A percentile compares a stretch with the other conserved stretches of the same genome.
phyloP scores from a whole-genome alignment of 306 rosid species.

The Spatholobus suberectus region DNA sequence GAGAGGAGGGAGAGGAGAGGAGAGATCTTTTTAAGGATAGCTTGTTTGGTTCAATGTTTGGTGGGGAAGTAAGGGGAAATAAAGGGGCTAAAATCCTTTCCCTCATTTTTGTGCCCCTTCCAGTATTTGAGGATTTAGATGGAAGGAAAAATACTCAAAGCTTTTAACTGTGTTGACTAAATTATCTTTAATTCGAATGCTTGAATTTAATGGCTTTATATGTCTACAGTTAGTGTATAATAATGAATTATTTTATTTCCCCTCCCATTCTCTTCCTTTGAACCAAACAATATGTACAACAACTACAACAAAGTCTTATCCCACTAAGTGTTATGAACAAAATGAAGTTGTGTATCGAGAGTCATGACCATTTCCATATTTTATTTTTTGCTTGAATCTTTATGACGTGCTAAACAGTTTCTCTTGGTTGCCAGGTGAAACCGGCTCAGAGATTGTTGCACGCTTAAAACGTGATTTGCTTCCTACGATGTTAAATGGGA shows the following conservation, averaged over 20 bases:
- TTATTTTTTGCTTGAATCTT: neutral
- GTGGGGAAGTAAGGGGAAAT: neutral
- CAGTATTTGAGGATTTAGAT: neutral
- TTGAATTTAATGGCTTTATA: neutral
- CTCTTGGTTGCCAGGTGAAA: slow-evolving; percentile 75
- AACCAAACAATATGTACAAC: neutral
- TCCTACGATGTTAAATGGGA: slow-evolving; percentile 74
- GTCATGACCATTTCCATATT: neutral
- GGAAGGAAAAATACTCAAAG: neutral
- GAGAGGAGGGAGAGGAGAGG: neutral
- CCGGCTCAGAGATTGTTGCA: slow-evolving; percentile 59
- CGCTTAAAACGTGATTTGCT: slow-evolving; percentile 81
- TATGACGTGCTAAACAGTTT: slow-evolving; percentile 11
- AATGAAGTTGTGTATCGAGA: neutral
- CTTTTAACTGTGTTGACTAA: neutral
- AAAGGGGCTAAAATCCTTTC: neutral
- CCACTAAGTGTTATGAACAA: no score
- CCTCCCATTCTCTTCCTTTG: neutral
- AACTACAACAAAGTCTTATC: no score
- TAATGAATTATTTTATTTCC: neutral
- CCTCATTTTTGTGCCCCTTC: neutral
- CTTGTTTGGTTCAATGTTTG: neutral
- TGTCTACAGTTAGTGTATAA: neutral
- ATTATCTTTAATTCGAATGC: neutral
- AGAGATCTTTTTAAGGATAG: neutral